Evolutionary conservation across 108 stramenopile species (phyloP), one percentile per base, ranked within the genome.

Genomic region (Parmales sp.): DNA sequence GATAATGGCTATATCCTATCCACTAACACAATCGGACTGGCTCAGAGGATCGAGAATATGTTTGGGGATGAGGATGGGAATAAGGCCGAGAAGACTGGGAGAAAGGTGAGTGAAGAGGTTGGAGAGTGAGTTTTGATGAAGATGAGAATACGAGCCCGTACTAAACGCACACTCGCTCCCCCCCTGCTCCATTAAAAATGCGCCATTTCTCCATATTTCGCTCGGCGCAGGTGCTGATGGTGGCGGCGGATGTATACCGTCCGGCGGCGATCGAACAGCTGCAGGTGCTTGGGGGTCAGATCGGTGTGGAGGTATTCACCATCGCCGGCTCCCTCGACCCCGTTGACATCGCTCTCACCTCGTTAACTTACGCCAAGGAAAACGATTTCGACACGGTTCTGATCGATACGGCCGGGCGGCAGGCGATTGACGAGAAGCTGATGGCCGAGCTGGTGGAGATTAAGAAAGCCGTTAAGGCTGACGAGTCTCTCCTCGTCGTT

Each of bases 331-430:
- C 13, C 13, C 41, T 79, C 1, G 86, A 91, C 69, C 92, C 96
- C 2, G 93, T 94, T 0, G 85, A 87, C 28, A 95, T 97, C 80
- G 92, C 93, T 3, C 68, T 65, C 36, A 68, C 68, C 20, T 93
- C 86, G 29, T 69, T 94, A 8, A 78, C 74, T 38, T 86, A 89
- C 45, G 96, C 96, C 20, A 83, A 79, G 70, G 67, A 25, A 22
- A 86, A 87, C 60, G 89, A 86, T 19, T 94, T 73, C 74, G 94
- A 95, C 83, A 94, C 94, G 20, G 87, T 97, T 25, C 68, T 97
- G 64, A 86, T 97, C 16, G 96, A 97, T 83, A 97, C 96, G 20
- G 96, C 96, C 1, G 96, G 96, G 72, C 84, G 96, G 50, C 96
- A 97, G 85, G 91, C 94, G 13, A 85, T 95, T 46, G 91, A 95